A percentile compares a stretch with the other conserved stretches of the same genome.
Evolutionary conservation across 331 rosid species (phyloP).

Genomic region (Acacia concinna): DNA sequence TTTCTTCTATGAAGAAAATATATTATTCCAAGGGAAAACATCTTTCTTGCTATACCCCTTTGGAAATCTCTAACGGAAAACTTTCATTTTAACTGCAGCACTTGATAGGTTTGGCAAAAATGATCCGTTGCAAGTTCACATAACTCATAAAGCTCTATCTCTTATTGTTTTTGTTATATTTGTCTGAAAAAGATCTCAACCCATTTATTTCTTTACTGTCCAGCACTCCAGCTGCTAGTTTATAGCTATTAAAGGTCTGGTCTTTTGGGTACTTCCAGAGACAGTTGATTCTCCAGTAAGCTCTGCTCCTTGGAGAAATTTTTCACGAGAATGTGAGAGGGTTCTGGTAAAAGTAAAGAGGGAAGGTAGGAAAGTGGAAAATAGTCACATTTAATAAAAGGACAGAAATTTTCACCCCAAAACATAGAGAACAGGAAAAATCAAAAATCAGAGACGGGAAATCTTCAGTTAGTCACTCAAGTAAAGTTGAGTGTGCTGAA

Average conservation of each 20-base stretch:
- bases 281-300: background rate
- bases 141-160: background rate
- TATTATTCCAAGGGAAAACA: background rate
- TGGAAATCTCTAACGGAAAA: background rate
- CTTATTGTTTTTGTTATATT: background rate
- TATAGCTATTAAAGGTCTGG: background rate
- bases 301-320: conserved; percentile 2
- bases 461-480: background rate
- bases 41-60: background rate
- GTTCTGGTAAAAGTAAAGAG: background rate
- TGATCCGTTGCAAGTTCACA: background rate
- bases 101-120: background rate
- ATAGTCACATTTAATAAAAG: background rate
- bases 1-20: background rate
- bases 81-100: background rate
- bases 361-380: background rate
- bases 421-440: background rate
- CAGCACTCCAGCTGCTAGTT: background rate
- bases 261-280: background rate
- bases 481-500: background rate
- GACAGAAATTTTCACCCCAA: background rate
- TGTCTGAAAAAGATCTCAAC: background rate
- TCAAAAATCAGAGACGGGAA: background rate
- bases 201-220: background rate
- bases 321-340: background rate